Conservation (phyloP, 2,329 filamentous ascomycete species). For the Herpomyces periplanetae region DNA sequence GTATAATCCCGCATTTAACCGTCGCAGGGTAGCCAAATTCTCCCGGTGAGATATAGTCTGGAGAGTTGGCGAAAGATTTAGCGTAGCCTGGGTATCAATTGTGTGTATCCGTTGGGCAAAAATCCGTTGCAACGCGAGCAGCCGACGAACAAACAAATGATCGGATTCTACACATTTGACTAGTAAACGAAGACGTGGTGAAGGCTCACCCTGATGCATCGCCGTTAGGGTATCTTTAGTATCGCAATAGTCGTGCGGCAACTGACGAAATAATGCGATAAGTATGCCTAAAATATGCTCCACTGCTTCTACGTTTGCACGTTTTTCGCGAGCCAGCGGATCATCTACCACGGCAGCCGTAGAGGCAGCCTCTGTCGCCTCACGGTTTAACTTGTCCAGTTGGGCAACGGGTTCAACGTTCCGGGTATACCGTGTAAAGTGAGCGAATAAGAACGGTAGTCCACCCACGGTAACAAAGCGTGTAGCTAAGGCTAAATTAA, state of each 20-base stretch:
- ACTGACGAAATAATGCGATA: constrained; percentile 31
- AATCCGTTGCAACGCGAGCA: constrained; percentile 27
- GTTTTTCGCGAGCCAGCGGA: constrained; percentile 1
- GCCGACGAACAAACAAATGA: constrained; percentile 39
- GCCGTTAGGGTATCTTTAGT: too few relatives aligned
- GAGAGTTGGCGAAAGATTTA: constrained; percentile 13
- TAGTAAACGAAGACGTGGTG: constrained; percentile 37
- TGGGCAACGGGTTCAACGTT: too few relatives aligned
- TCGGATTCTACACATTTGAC: constrained; percentile 89
- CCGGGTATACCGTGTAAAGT: too few relatives aligned
- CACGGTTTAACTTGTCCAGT: too few relatives aligned
- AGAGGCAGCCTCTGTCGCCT: too few relatives aligned
- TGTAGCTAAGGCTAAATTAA: constrained; percentile 23
- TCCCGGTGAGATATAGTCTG: constrained; percentile 18
- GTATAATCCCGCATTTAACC: constrained; percentile 51
- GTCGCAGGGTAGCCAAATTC: constrained; percentile 22
- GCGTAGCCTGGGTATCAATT: constrained; percentile 20
- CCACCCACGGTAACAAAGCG: constrained; percentile 38
- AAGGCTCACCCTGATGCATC: too few relatives aligned
- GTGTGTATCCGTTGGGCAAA: constrained; percentile 21
- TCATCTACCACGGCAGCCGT: too few relatives aligned
- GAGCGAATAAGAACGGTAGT: not conserved
- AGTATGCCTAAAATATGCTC: constrained; percentile 64
- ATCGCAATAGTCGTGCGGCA: constrained; percentile 50
- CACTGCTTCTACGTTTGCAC: constrained; percentile 20